Percentiles rank a stretch among this genome's conserved stretches.
These are phyloP conservation scores for Pseudohalonectria lignicola DNA, from an alignment of 2,329 filamentous ascomycete species.

Conservation along the genomic window DNA sequence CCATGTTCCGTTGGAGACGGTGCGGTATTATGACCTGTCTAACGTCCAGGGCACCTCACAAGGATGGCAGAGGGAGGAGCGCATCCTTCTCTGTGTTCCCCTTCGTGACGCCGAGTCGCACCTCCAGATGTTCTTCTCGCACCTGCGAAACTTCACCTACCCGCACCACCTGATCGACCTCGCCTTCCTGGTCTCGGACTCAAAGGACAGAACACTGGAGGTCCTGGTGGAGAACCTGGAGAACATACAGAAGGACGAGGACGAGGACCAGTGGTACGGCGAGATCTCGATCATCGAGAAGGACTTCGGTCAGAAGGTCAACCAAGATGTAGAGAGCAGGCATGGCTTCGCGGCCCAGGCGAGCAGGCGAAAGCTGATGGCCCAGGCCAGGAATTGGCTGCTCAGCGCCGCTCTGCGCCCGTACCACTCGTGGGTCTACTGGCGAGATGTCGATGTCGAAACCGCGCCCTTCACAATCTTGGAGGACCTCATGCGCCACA, in stretches of 20 bases:
- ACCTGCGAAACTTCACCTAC: conserved; percentile 92
- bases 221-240: conserved; percentile 67
- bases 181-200: conserved; percentile 94
- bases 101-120: conserved; percentile 87
- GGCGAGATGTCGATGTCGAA: conserved; percentile 97
- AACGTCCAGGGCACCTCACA: conserved; percentile 84
- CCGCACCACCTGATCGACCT: conserved; percentile 94
- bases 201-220: conserved; percentile 78
- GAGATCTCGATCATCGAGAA: conserved; percentile 98
- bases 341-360: conserved; percentile 97
- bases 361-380: conserved; percentile 90
- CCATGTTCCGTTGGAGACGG: conserved; percentile 74
- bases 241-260: conserved; percentile 67
- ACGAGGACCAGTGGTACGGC: conserved; percentile 75
- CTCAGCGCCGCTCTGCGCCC: conserved; percentile 85
- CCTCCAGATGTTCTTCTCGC: conserved; percentile 97
- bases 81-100: conserved; percentile 89
- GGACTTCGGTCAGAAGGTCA: conserved; percentile 95
- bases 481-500: conserved; percentile 96
- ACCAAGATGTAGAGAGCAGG: conserved; percentile 93
- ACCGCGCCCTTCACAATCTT: conserved; percentile 94
- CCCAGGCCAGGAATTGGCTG: conserved; percentile 93
- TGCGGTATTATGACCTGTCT: conserved; percentile 92
- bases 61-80: conserved; percentile 93
- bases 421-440: conserved; percentile 98